Percentiles rank a stretch among this genome's conserved stretches.
These are phyloP conservation scores for Blastobotrys terrestris DNA, from an alignment of 805 yeast genomes.

Conservation along the genomic window DNA sequence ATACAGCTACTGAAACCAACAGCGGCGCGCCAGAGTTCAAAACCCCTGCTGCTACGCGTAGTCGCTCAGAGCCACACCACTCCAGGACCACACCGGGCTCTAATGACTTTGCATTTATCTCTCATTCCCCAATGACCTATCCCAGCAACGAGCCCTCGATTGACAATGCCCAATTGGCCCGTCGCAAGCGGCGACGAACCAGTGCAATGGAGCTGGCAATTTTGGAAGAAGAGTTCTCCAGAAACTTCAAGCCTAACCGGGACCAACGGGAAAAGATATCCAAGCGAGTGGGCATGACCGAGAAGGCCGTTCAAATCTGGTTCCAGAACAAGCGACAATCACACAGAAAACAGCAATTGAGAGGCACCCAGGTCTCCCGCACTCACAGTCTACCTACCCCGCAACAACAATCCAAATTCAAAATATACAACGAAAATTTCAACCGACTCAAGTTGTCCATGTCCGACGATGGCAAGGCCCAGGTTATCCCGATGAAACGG, in stretches of 20 bases:
- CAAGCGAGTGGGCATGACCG: constrained; percentile 80
- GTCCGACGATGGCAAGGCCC: constrained; percentile 37
- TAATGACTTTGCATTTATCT: constrained; percentile 60
- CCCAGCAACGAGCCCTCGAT: constrained; percentile 70
- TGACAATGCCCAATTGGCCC: constrained; percentile 87
- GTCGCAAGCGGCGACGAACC: constrained; percentile 93
- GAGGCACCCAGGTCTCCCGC: neutral
- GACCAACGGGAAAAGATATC: constrained; percentile 74
- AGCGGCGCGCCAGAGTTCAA: neutral
- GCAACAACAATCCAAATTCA: neutral
- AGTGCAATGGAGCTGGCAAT: constrained; percentile 79
- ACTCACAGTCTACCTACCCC: neutral
- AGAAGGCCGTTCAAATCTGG: constrained; percentile 97
- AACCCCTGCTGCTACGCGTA: neutral
- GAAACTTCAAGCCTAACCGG: constrained; percentile 78
- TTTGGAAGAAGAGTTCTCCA: constrained; percentile 69
- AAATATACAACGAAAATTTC: constrained; percentile 2
- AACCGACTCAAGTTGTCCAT: constrained; percentile 27
- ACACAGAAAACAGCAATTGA: constrained; percentile 31
- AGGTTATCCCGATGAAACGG: constrained; percentile 27
- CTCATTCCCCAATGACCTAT: constrained; percentile 87
- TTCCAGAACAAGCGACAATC: constrained; percentile 93
- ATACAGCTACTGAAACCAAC: too few species aligned
- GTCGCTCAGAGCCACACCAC: neutral
- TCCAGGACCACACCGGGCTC: neutral